Evolutionary conservation across 495 filamentous ascomycete species (phyloP), one percentile per base, ranked within the genome.

Genomic region (Neurospora pannonica): DNA sequence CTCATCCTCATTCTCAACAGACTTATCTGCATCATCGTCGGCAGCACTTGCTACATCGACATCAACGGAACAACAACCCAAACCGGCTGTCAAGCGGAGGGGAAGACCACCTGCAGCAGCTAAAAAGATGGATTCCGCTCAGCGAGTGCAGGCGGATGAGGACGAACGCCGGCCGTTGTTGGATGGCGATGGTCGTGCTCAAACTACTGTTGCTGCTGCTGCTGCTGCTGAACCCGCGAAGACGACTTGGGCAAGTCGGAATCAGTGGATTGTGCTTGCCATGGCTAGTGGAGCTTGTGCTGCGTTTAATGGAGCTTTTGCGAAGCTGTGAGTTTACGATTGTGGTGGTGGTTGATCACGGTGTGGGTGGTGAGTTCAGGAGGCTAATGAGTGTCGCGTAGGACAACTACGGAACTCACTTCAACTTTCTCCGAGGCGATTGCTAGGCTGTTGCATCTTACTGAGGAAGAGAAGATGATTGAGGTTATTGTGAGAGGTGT

Each of bases 301-400:
- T 17, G 94, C 94, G 42, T 89, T 96, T 77, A 99, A 99, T 78
- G 95, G 96, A 38, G 92, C 97, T 34, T 99, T 98, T 84, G 96
- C 96, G 1, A 99, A 98, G 82, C 85, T 99, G 93, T 97, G 87
- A 78, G 88, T 84, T 15, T 10, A 46, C 37, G 17, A 6, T 3
- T 48, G 48, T 3, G 2, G 42, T 6, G 9, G 24, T 10, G 24
- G 17, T 31, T 67, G 43, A 17, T 1, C 21, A 19, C 13, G 46
- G 31, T 54, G 21, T 69, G 62, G 36, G 42, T n/a, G 38, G 43
- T 71, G 3, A 48, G 37, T 43, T 10, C 40, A 19, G 7, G 37
- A 71, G 31, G 8, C 42, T 28, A 70, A 70, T 40, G 4, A 62
- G 9, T 21, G 7, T 34, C 24, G 39, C 72, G 40, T 74, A 95